These are phyloP conservation scores for Arabis hirsuta DNA, from an alignment of 345 rosid genomes.

Conservation along the genomic window DNA sequence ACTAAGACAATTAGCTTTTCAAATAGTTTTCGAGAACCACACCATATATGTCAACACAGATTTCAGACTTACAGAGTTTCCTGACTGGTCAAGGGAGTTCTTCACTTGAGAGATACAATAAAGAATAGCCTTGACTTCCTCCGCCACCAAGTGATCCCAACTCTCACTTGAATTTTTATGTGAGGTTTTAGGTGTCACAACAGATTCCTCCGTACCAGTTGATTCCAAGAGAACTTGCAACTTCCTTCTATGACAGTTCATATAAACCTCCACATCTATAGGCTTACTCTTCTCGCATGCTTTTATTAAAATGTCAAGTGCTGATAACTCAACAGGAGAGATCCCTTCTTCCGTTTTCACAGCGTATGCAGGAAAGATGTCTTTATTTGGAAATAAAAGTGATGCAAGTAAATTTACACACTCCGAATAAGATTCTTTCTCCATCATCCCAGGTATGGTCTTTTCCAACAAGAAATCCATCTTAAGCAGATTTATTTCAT, in stretches of 20 bases:
- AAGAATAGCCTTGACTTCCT: slow-evolving; percentile 81
- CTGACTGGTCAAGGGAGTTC: slow-evolving; percentile 58
- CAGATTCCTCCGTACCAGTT: slow-evolving; percentile 56
- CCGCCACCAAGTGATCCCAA: slow-evolving; percentile 64
- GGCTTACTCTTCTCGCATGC: slow-evolving; percentile 74
- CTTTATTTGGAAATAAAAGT: slow-evolving; percentile 65
- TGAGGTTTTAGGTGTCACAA: slow-evolving; percentile 46
- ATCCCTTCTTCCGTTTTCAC: slow-evolving; percentile 49
- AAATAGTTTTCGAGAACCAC: slow-evolving; percentile 20
- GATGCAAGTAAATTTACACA: slow-evolving; percentile 77
- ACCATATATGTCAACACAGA: slow-evolving; percentile 17
- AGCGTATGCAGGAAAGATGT: slow-evolving; percentile 49
- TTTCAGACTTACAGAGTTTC: slow-evolving; percentile 61
- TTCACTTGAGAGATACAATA: slow-evolving; percentile 65
- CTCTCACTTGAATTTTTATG: slow-evolving; percentile 52
- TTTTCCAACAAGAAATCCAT: slow-evolving; percentile 75
- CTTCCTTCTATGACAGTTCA: slow-evolving; percentile 80
- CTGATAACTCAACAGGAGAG: slow-evolving; percentile 67
- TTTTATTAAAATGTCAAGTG: slow-evolving; percentile 68
- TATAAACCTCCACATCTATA: slow-evolving; percentile 61
- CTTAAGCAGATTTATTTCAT: slow-evolving; percentile 78
- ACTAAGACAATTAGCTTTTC: slow-evolving; percentile 13
- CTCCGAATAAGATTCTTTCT: slow-evolving; percentile 67
- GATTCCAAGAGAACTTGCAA: slow-evolving; percentile 68
- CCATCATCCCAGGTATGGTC: slow-evolving; percentile 71